Evolutionary conservation across 352 stramenopile species (phyloP).

Genomic region (Pythium aristosporum): DNA sequence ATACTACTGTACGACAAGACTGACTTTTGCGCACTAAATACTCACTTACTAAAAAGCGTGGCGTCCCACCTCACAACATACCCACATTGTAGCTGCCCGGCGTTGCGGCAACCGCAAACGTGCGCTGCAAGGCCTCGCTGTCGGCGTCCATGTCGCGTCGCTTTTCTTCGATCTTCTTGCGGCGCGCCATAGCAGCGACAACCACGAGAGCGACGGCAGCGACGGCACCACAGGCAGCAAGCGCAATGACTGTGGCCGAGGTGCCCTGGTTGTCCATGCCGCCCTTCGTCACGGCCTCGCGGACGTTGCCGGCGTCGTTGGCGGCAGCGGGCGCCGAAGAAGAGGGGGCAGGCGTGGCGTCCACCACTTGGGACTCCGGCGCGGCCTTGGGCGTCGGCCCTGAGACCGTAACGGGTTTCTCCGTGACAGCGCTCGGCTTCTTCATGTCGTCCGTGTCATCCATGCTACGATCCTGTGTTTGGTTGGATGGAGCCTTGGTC

Average conservation of each 20-base stretch:
- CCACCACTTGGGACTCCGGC: neutral
- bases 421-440: neutral
- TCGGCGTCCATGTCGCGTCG: conserved; percentile 5
- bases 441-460: neutral
- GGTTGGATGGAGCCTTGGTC: neutral
- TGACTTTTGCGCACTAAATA: neutral
- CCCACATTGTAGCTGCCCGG: conserved; percentile 7
- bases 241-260: conserved; percentile 15
- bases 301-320: conserved; percentile 6
- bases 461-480: conserved; percentile 16
- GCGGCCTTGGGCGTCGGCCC: neutral
- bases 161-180: conserved; percentile 26
- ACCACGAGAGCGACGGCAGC: conserved; percentile 14
- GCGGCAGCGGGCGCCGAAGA: neutral
- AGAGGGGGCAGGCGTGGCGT: neutral
- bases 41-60: conserved; percentile 6
- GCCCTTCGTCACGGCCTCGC: conserved; percentile 11
- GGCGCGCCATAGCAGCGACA: conserved; percentile 16
- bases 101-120: conserved; percentile 13
- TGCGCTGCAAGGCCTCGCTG: conserved; percentile 3
- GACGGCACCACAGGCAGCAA: conserved; percentile 6
- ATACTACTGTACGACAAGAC: neutral
- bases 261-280: neutral
- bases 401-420: neutral
- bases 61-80: conserved; percentile 7